phyloP scores from a whole-genome alignment of 2,329 filamentous ascomycete species.

The Parascedosporium putredinis region DNA sequence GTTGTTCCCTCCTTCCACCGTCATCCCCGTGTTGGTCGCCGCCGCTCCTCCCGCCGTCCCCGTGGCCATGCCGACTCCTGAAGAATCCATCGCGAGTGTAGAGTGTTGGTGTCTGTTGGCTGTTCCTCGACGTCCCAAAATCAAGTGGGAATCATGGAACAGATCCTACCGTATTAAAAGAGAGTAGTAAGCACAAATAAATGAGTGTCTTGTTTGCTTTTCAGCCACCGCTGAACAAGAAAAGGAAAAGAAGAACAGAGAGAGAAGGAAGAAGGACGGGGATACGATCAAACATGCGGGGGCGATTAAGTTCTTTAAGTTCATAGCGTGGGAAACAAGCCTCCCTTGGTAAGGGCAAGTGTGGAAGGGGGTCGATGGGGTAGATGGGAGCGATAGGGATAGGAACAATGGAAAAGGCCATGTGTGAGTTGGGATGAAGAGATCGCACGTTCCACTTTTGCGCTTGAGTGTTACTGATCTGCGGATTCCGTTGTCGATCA shows the following conservation, averaged over 20 bases:
- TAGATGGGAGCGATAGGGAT: too few species aligned
- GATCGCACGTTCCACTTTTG: background rate
- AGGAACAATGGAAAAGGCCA: background rate
- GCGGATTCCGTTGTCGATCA: background rate
- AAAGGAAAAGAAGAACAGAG: background rate
- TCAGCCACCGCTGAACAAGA: background rate
- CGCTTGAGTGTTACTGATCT: background rate
- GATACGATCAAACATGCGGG: background rate
- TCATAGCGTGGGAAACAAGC: background rate
- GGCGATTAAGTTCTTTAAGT: slow-evolving; percentile 4
- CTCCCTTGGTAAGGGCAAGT: background rate
- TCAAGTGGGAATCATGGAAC: background rate
- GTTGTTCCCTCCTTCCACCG: background rate
- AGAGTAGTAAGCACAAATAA: background rate
- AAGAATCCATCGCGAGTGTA: background rate
- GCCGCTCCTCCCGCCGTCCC: background rate
- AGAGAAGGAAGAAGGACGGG: background rate
- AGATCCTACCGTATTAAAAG: background rate
- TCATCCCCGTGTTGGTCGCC: background rate
- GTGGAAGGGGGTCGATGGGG: background rate
- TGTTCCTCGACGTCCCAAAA: background rate
- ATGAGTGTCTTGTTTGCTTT: background rate
- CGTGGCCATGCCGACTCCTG: background rate
- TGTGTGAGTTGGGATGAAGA: background rate
- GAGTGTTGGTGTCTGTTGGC: background rate